Base-by-base conservation (phyloP, 108 stramenopile species). In the Nannochloropsis gaditana region DNA sequence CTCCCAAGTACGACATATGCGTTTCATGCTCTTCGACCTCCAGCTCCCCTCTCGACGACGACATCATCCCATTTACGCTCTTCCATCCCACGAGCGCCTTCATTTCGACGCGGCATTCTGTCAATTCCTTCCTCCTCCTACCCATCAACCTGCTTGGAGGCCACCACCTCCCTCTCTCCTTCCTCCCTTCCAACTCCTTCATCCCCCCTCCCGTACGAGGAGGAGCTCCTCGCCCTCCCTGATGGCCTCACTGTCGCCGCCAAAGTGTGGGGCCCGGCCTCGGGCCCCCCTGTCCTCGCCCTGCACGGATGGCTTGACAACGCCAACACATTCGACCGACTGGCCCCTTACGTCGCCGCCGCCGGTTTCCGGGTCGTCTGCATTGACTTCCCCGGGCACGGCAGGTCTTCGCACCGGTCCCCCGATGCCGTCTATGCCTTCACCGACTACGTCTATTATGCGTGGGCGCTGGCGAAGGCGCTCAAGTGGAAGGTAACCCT, bases 251-350 rank as follows among this genome's bases (percentile, higher is more conserved):
- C 9, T 19, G 19, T 86, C 42, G 85, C 50, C 11, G 42, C 42
- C 43, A 82, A 86, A 44, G 85, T 21, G 19, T 86, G 81, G 81
- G 85, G 85, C 11, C 79, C 31, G n/a, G 80, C 42, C 59, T 19
- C 2, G 10, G 47, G 47, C 41, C 47, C 43, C 43, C 83, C 42
- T 9, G 59, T 86, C 9, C 82, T 86, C 11, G 85, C 85, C 31
- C 43, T 86, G 81, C 85, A 86, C 80, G 85, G 85, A 43, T 86
- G 85, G 85, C 31, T 86, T 81, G 85, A 86, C 43, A 86, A 86
- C 80, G 45, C 82, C 10, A 86, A 86, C 81, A 79, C 81, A n/a
- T 86, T 82, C 82, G 42, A 82, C n/a, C 31, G 42, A 11, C 81
- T 86, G 2, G 85, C 5, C 43, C 85, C 85, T 9, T 17, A 15